These are phyloP conservation scores for Vanderwaltozyma yarrowii DNA, from an alignment of 805 yeast species.

Conservation along the genomic window DNA sequence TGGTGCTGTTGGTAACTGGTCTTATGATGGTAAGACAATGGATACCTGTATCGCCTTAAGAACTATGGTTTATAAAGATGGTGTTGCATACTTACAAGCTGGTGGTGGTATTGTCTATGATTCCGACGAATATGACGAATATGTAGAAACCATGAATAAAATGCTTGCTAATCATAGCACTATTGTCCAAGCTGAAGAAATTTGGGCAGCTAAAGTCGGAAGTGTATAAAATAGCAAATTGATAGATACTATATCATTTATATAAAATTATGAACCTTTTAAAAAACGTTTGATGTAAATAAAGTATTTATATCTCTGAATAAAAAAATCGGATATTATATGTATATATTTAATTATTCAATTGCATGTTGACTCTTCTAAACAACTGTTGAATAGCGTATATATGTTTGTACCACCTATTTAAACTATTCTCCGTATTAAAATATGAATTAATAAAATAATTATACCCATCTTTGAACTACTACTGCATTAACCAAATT, in stretches of 20 bases:
- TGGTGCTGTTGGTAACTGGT: conserved; percentile 98
- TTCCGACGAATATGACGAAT: conserved; percentile 91
- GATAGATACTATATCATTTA: no score
- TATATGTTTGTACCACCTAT: no score
- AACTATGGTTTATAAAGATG: conserved; percentile 92
- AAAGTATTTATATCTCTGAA: no score
- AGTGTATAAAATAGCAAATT: not conserved
- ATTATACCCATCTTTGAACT: conserved; percentile 83
- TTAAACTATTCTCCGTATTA: no score
- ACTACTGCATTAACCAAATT: conserved; percentile 77
- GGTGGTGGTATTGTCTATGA: conserved; percentile 98
- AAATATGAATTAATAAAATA: no score
- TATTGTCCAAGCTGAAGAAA: conserved; percentile 81
- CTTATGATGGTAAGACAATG: conserved; percentile 90
- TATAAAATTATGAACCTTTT: no score
- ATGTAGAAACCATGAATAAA: conserved; percentile 92
- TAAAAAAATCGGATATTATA: no score
- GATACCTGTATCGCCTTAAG: conserved; percentile 96
- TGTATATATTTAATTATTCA: no score
- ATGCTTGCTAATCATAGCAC: conserved; percentile 90
- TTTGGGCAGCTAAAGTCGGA: conserved; percentile 47
- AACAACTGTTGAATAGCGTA: no score
- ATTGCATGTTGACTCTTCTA: no score
- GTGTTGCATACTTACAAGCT: conserved; percentile 87
- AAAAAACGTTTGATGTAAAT: no score